Evolutionary conservation across 805 yeast species (phyloP), one percentile per base, ranked within the genome.

Genomic region (Candida palmyrensis): DNA sequence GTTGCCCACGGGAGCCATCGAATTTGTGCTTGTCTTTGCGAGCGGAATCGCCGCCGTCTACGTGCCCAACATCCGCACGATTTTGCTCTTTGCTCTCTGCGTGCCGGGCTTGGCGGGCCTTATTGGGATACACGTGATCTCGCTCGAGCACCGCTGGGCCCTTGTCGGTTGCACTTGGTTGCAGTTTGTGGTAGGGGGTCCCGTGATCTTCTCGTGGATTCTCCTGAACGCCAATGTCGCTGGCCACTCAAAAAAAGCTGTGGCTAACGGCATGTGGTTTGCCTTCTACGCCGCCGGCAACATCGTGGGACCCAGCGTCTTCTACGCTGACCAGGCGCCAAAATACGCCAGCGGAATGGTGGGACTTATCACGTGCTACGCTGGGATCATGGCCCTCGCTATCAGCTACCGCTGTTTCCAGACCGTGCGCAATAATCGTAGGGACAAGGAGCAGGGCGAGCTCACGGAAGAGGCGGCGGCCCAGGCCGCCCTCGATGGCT

Each of bases 81-180:
- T 43, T 22, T 34, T 48, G 26, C 41, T 49, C 32, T 33, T 44
- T 21, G 24, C 37, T 6, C 38, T 48, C 20, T 42, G 47, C 38
- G 36, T 45, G 11, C 51, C 53, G 9, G 50, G 51, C 4, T 33
- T 51, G 16, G 55, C 48, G 15, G 59, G 59, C 4, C 40, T 51
- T 17, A 48, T 54, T 29, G 56, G 55, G 3, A 45, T 53, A 22
- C 47, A 47, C 30, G 21, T 41, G 12, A 48, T 47, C 23, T 25
- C 41, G 10, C 34, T 40, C 19, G 36, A 37, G 6, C 37, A 51
- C 19, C 46, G 36, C 31, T 51, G 58, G 57, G 41, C 53, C 10
- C 37, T 54, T 25, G 56, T 56, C 3, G 58, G 55, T 5, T 53
- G 58, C 35, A 50, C 59, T 10, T 56, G 55, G 52, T 39, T 56